Evolutionary conservation across 2,329 filamentous ascomycete genomes (phyloP).

Genomic region (Penicillium hordei): DNA sequence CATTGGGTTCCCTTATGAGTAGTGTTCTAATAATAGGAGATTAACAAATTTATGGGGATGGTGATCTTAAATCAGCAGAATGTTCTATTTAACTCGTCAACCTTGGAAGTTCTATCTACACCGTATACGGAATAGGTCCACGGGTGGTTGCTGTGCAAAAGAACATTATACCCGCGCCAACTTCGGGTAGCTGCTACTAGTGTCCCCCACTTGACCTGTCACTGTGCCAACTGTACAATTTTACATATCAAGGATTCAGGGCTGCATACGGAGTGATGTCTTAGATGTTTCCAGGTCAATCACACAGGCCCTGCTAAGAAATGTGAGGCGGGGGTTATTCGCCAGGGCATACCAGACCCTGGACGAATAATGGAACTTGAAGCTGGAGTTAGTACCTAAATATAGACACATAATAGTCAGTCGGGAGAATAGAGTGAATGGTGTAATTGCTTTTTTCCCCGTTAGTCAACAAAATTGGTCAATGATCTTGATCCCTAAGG

Average conservation of each 20-base stretch:
- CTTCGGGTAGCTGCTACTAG: conserved; percentile 1
- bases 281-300: no score
- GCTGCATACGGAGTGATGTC: not conserved
- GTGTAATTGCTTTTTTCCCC: not conserved
- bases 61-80: not conserved
- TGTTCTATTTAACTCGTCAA: not conserved
- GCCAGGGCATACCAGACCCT: not conserved
- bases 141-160: not conserved
- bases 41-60: not conserved
- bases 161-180: not conserved
- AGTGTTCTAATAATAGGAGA: not conserved
- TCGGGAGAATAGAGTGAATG: not conserved
- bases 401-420: not conserved
- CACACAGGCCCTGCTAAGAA: not conserved
- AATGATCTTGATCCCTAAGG: not conserved
- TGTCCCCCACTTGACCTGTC: not conserved
- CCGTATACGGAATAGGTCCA: not conserved
- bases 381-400: not conserved
- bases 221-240: not conserved
- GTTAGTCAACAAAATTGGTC: not conserved
- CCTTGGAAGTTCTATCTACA: not conserved
- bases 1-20: not conserved
- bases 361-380: not conserved
- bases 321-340: not conserved
- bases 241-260: not conserved